Percentiles rank a stretch among this genome's conserved stretches.
phyloP scores from a whole-genome alignment of 2,329 filamentous ascomycete species.

The Ophiostoma ulmi region DNA sequence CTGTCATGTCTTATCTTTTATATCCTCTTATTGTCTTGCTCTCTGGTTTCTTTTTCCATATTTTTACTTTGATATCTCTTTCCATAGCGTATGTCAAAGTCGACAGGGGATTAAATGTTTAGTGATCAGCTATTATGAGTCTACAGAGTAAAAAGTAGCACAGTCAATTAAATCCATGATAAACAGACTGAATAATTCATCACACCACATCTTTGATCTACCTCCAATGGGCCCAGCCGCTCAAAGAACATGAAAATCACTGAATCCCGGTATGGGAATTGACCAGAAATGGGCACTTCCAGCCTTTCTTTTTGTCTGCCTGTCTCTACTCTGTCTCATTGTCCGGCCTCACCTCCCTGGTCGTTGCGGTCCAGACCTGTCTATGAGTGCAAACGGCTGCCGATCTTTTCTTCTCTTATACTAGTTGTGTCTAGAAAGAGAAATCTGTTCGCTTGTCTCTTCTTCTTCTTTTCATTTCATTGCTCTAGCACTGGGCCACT shows the following conservation, averaged over 20 bases:
- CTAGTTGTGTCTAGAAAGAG: neutral
- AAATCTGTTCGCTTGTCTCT: neutral
- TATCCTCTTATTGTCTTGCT: neutral
- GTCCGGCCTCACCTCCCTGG: neutral
- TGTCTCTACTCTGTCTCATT: neutral
- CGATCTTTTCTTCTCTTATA: neutral
- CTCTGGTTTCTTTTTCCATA: too few species aligned
- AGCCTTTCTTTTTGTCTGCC: too few species aligned
- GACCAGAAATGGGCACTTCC: too few species aligned
- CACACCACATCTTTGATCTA: neutral
- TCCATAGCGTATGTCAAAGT: too few species aligned
- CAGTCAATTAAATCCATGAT: too few species aligned
- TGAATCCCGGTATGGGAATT: neutral
- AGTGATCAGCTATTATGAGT: too few species aligned
- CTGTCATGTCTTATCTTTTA: neutral
- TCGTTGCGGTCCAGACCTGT: slow-evolving; percentile 2
- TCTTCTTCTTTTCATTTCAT: neutral
- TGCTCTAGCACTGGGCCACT: too few species aligned
- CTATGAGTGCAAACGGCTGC: slow-evolving; percentile 6
- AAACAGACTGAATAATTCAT: too few species aligned
- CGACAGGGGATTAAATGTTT: too few species aligned
- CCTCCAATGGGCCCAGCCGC: neutral
- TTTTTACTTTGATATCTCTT: too few species aligned
- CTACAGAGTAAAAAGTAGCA: too few species aligned
- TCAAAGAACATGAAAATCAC: neutral